Base-by-base conservation (phyloP, 345 rosid genomes). In the Ricinus communis region DNA sequence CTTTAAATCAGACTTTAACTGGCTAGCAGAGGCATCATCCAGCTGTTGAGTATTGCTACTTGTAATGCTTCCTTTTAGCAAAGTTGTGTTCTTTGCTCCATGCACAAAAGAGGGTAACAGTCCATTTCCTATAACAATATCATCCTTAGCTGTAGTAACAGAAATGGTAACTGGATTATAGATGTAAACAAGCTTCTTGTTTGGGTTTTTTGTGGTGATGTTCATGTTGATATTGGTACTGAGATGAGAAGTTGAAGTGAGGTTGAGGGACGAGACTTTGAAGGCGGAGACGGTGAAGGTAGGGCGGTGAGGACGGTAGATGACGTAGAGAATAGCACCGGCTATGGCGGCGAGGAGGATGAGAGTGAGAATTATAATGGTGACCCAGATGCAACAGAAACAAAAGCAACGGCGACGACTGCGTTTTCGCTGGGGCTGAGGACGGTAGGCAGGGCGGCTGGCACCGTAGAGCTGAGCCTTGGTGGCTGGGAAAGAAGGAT, bases 291-390 rank as follows among this genome's bases (percentile, higher is more conserved):
- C 85, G 62, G 84, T 22, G 87, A 91, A 90, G 71, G 75, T 24
- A 0, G 97, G 97, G 28, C 85, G 89, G 58, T 87, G 91, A 30
- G 97, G 98, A 55, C 89, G 89, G 88, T 91, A 93, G 54, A 91
- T 66, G 58, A 82, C 70, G 87, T 90, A 93, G 4, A 93, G 3
- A 65, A 84, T 62, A 19, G 80, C 85, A 0, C 83, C 82, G 2
- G 88, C 87, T 30, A 78, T 16, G 68, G 84, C 90, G 47, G 68
- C 82, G 57, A 79, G 82, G 82, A 89, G 45, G 75, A 93, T 52
- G 68, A 93, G 27, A 59, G 73, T 8, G 70, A 93, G 65, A 60
- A 93, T 68, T 27, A 79, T 24, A 14, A 87, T 40, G 76, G 91
- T 79, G 4, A 74, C 43, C 72, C 90, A 88, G 63, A 87, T 70